phyloP scores from a whole-genome alignment of 345 rosid genomes.

The Salix caprea region DNA sequence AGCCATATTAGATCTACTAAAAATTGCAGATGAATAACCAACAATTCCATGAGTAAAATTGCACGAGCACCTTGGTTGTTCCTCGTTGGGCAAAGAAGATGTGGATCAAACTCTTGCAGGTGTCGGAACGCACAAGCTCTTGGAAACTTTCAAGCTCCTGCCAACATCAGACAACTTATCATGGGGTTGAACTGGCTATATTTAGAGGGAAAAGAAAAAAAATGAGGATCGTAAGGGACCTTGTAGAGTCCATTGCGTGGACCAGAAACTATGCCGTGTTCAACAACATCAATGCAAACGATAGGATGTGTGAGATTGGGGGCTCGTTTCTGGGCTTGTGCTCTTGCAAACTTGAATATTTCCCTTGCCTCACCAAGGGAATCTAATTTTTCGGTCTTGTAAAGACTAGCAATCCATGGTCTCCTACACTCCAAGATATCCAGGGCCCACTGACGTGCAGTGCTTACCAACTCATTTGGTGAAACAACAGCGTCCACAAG shows the following conservation, averaged over 20 bases:
- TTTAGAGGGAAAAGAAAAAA: conserved; percentile 8
- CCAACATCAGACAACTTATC: conserved; percentile 14
- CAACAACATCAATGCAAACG: conserved; percentile 77
- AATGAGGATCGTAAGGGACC: conserved; percentile 35
- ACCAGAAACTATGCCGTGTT: conserved; percentile 81
- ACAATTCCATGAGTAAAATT: neutral
- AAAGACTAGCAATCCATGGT: conserved; percentile 83
- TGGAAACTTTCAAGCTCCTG: conserved; percentile 74
- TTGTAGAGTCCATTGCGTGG: conserved; percentile 75
- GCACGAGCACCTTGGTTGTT: conserved; percentile 63
- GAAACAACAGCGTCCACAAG: conserved; percentile 79
- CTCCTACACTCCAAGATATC: conserved; percentile 64
- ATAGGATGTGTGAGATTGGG: conserved; percentile 83
- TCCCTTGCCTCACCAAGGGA: conserved; percentile 89
- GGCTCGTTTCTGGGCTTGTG: conserved; percentile 64
- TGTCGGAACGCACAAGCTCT: conserved; percentile 54
- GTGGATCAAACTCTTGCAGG: conserved; percentile 82
- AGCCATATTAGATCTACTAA: neutral
- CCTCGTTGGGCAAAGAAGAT: conserved; percentile 87
- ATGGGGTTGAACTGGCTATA: conserved; percentile 13
- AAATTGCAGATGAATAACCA: neutral
- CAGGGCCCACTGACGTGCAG: conserved; percentile 84
- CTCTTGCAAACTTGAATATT: conserved; percentile 76
- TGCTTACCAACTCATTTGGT: conserved; percentile 48
- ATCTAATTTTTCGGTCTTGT: conserved; percentile 72